Percentiles rank a stretch among this genome's conserved stretches.
These are phyloP conservation scores for Penicillium desertorum DNA, from an alignment of 495 filamentous ascomycete genomes.

Conservation along the genomic window DNA sequence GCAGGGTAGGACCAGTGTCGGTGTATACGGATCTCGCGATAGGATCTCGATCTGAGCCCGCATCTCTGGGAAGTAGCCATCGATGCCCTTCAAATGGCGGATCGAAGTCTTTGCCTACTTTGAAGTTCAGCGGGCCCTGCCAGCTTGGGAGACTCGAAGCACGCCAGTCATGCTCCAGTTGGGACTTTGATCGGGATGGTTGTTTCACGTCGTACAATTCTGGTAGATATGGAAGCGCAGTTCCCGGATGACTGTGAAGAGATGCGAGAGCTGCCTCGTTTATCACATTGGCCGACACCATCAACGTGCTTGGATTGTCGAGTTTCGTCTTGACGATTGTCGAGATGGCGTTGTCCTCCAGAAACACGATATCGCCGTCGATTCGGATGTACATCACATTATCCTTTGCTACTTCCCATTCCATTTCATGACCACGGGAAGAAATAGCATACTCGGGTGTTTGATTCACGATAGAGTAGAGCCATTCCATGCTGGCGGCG, in stretches of 20 bases:
- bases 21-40: slow-evolving; percentile 34
- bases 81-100: slow-evolving; percentile 33
- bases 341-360: slow-evolving; percentile 54
- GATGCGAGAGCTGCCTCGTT: slow-evolving; percentile 41
- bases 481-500: slow-evolving; percentile 46
- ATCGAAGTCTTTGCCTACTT: slow-evolving; percentile 26
- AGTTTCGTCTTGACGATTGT: slow-evolving; percentile 53
- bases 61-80: slow-evolving; percentile 30
- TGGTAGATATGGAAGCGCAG: slow-evolving; percentile 40
- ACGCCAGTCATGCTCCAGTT: slow-evolving; percentile 30
- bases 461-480: slow-evolving; percentile 31
- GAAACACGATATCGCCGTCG: slow-evolving; percentile 55
- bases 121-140: slow-evolving; percentile 32
- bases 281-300: slow-evolving; percentile 55
- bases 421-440: slow-evolving; percentile 15
- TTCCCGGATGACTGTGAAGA: slow-evolving; percentile 37
- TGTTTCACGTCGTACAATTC: slow-evolving; percentile 30
- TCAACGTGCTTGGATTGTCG: slow-evolving; percentile 44
- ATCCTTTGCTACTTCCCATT: slow-evolving; percentile 21
- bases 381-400: slow-evolving; percentile 54
- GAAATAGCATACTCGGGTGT: slow-evolving; percentile 33
- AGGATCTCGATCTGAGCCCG: slow-evolving; percentile 28
- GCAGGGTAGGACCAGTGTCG: slow-evolving; percentile 35
- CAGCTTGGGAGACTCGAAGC: slow-evolving; percentile 31
- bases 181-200: slow-evolving; percentile 14